Evolutionary conservation across 2,329 filamentous ascomycete species (phyloP), one percentile per base, ranked within the genome.

Genomic region (Pseudogymnoascus sp.): DNA sequence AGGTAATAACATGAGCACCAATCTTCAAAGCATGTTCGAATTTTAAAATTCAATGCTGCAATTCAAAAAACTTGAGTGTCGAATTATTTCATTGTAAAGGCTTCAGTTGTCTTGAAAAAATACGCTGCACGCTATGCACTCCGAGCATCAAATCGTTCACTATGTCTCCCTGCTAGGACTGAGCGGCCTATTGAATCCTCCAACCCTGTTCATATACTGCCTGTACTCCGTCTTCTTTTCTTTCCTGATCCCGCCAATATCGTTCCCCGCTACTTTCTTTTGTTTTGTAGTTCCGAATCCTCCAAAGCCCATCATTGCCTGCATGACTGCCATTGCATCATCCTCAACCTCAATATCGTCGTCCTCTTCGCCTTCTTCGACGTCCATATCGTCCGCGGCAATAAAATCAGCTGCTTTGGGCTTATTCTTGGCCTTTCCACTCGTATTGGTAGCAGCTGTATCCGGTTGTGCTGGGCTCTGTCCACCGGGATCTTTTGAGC

Each of bases 211-310:
- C 86, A 99, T 99, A 76, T 99, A 99, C 82, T 99, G 94, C 68
- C 94, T 83, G 72, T 97, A 97, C 79, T 95, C 85, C 12, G 88
- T 90, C 84, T 91, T 92, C 85, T 96, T 97, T 77, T 94, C 91
- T 80, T 94, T 97, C 68, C 88, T 81, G 60, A 97, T 86, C 0
- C 81, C 91, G 62, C 90, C 92, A 42, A 88, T 85, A 71, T 92
- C 86, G 72, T 99, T 99, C 1, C 94, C 94, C 0, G 84, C 82
- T 1, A 99, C 87, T 72, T 97, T 95, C 61, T 89, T 91, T 64
- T 90, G 86, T 76, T 97, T 95, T 17, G 94, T 97, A 25, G 85
- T 87, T 63, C 86, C 87, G 76, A 97, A 99, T 0, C 83, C 84
- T 15, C 86, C 86, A 71, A 99, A 97, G 1, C 94, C 94, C 90